These are phyloP conservation scores for Phialocephala subalpina DNA, from an alignment of 2,329 filamentous ascomycete genomes.

Conservation along the genomic window DNA sequence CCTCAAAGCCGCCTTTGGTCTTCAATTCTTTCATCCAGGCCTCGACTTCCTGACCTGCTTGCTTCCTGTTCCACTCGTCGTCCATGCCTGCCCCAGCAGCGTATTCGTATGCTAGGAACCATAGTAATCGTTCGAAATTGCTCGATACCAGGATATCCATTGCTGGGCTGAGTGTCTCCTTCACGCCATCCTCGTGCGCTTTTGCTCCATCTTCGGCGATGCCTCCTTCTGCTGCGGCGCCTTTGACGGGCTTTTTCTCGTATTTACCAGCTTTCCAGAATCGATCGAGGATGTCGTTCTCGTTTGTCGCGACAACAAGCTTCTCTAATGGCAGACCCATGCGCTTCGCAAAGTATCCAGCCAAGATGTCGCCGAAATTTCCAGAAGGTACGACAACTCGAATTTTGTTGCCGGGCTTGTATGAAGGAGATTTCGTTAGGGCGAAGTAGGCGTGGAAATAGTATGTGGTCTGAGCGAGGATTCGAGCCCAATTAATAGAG, in stretches of 20 bases:
- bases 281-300: slow-evolving; percentile 95
- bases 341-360: slow-evolving; percentile 88
- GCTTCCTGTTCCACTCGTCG: slow-evolving; percentile 70
- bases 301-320: slow-evolving; percentile 92
- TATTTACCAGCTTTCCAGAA: slow-evolving; percentile 94
- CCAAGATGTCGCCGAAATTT: slow-evolving; percentile 95
- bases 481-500: slow-evolving; percentile 95
- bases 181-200: slow-evolving; percentile 75
- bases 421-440: slow-evolving; percentile 68
- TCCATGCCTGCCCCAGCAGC: slow-evolving; percentile 66
- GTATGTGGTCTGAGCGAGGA: slow-evolving; percentile 95
- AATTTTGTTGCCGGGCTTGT: slow-evolving; percentile 72
- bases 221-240: slow-evolving; percentile 62
- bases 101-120: slow-evolving; percentile 86
- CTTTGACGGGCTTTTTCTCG: slow-evolving; percentile 78
- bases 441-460: slow-evolving; percentile 96
- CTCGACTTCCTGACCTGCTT: slow-evolving; percentile 78
- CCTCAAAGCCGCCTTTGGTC: slow-evolving; percentile 80
- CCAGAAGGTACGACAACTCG: slow-evolving; percentile 93
- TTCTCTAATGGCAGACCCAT: slow-evolving; percentile 92
- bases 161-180: slow-evolving; percentile 90
- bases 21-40: slow-evolving; percentile 85
- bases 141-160: slow-evolving; percentile 98
- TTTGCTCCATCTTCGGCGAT: slow-evolving; percentile 63
- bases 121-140: slow-evolving; percentile 95